Evolutionary conservation across 176 grass and related monocot genomes (phyloP).

Genomic region (Alloteropsis semialata): DNA sequence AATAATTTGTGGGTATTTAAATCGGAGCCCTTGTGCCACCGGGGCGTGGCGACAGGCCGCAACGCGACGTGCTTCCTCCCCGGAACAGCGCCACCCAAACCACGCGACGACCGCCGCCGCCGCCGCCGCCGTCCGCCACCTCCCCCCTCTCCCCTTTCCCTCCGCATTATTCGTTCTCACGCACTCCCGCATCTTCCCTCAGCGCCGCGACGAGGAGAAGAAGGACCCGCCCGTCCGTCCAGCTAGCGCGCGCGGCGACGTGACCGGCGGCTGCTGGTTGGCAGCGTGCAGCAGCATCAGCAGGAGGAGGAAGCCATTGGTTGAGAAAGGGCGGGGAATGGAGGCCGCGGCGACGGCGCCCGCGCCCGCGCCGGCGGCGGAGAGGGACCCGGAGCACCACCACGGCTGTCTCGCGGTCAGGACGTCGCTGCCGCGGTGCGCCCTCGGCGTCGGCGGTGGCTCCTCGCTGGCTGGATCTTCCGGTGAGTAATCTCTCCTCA

Average conservation of each 20-base stretch:
- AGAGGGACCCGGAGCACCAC: slow-evolving; percentile 21
- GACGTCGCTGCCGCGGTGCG: slow-evolving; percentile 30
- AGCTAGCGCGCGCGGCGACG: neutral
- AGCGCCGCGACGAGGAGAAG: neutral
- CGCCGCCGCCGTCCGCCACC: neutral
- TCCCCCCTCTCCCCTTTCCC: neutral
- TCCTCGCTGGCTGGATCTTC: slow-evolving; percentile 38
- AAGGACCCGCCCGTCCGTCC: neutral
- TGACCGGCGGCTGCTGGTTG: neutral
- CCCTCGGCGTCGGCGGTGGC: slow-evolving; percentile 4
- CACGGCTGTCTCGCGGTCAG: slow-evolving; percentile 33
- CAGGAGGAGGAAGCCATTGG: neutral
- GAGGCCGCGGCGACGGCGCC: slow-evolving; percentile 1
- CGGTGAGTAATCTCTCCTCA: slow-evolving; percentile 11
- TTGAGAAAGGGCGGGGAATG: neutral
- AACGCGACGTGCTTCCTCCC: slow-evolving; percentile 35
- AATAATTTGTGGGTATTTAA: neutral
- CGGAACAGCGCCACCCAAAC: slow-evolving; percentile 30
- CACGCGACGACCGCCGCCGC: slow-evolving; percentile 23
- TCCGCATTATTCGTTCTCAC: neutral
- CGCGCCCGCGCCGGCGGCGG: neutral
- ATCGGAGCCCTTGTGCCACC: slow-evolving; percentile 13
- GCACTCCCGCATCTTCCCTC: neutral
- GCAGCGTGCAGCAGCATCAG: neutral
- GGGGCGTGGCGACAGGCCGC: slow-evolving; percentile 36